phyloP scores from a whole-genome alignment of 371 early-diverging fungal genomes.

The Capillidium rhysosporum region DNA sequence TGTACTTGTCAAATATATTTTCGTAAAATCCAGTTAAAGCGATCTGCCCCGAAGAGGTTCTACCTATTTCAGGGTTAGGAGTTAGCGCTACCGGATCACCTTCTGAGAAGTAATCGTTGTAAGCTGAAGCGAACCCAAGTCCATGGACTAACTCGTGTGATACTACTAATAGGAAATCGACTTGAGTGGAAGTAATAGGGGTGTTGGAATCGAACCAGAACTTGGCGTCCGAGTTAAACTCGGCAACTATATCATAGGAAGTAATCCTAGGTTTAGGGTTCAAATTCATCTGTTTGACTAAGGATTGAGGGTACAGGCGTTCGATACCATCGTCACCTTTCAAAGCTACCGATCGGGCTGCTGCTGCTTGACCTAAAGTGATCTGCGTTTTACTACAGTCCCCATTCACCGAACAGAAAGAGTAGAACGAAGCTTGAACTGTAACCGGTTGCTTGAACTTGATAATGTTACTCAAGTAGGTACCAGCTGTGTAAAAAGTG shows the following conservation, averaged over 20 bases:
- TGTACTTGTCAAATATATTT: constrained; percentile 6
- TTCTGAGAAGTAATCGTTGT: constrained; percentile 14
- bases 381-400: constrained; percentile 14
- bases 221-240: constrained; percentile 11
- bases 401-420: constrained; percentile 20
- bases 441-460: constrained; percentile 18
- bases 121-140: constrained; percentile 27
- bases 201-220: constrained; percentile 10
- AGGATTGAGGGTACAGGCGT: constrained; percentile 40
- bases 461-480: constrained; percentile 17
- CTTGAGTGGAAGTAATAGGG: constrained; percentile 19
- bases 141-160: constrained; percentile 40
- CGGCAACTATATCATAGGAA: constrained; percentile 5
- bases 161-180: constrained; percentile 27
- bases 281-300: constrained; percentile 29
- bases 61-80: constrained; percentile 8
- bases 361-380: constrained; percentile 15
- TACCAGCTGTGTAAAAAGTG: constrained; percentile 15
- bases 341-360: constrained; percentile 24
- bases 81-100: constrained; percentile 7
- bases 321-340: constrained; percentile 21
- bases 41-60: background rate
- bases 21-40: constrained; percentile 4
- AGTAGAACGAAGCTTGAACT: constrained; percentile 28
- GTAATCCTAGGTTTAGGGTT: constrained; percentile 3